These are phyloP conservation scores for Casuarina cunninghamiana DNA, from an alignment of 306 rosid genomes.

Conservation along the genomic window DNA sequence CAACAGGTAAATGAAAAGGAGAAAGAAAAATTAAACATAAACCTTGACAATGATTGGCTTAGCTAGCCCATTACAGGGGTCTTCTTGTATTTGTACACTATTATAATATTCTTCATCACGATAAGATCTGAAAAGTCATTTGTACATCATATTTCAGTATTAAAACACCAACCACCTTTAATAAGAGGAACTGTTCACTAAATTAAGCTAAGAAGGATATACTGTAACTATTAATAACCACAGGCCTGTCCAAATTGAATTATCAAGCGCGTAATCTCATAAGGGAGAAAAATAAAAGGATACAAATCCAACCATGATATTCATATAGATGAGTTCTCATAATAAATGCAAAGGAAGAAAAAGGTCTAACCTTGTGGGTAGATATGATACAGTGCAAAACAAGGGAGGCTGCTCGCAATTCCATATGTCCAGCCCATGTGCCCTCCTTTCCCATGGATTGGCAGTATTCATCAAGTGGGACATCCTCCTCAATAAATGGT, in stretches of 20 bases:
- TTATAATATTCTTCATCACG: constrained; percentile 85
- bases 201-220: neutral
- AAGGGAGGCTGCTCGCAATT: constrained; percentile 91
- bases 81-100: constrained; percentile 71
- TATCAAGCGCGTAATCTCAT: neutral
- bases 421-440: constrained; percentile 84
- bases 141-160: constrained; percentile 1
- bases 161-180: neutral
- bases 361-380: constrained; percentile 39
- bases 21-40: constrained; percentile 19
- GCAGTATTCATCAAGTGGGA: too few relatives aligned
- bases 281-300: neutral
- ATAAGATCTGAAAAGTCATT: constrained; percentile 56
- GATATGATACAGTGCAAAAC: constrained; percentile 65
- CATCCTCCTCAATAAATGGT: too few relatives aligned
- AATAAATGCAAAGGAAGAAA: too few relatives aligned
- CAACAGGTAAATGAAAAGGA: constrained; percentile 5
- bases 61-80: constrained; percentile 71
- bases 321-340: too few relatives aligned
- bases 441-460: too few relatives aligned
- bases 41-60: constrained; percentile 29
- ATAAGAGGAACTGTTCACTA: neutral
- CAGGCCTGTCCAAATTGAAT: too few relatives aligned
- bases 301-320: neutral
- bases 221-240: neutral